A percentile compares a stretch with the other conserved stretches of the same genome.
Evolutionary conservation across 2,329 filamentous ascomycete genomes (phyloP).

Genomic region (Tolypocladium tropicale): DNA sequence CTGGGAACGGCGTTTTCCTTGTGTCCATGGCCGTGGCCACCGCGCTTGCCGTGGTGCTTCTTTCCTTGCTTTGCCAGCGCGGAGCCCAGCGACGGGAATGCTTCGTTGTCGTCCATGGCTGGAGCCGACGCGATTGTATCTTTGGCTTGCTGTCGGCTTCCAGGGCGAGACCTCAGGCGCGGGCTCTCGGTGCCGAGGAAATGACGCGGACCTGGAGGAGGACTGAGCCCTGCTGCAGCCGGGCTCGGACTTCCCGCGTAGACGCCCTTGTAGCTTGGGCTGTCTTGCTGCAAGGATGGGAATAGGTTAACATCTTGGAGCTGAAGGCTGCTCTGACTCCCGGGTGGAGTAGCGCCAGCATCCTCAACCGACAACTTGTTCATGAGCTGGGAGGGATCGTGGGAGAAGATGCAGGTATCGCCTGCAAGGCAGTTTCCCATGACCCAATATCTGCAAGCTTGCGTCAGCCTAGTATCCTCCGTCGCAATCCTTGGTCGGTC

Average conservation of each 20-base stretch:
- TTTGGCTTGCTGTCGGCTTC: slow-evolving; percentile 60
- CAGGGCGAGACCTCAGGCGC: slow-evolving; percentile 70
- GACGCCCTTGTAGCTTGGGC: slow-evolving; percentile 46
- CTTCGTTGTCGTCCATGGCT: slow-evolving; percentile 86
- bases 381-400: slow-evolving; percentile 82
- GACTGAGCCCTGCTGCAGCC: slow-evolving; percentile 42
- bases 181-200: slow-evolving; percentile 52
- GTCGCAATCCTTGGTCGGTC: no score
- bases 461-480: not conserved
- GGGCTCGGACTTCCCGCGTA: slow-evolving; percentile 43
- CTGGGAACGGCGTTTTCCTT: slow-evolving; percentile 61
- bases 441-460: slow-evolving; percentile 68
- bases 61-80: slow-evolving; percentile 67
- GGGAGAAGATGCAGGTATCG: slow-evolving; percentile 90
- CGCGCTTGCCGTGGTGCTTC: slow-evolving; percentile 87
- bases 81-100: slow-evolving; percentile 82
- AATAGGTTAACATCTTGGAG: slow-evolving; percentile 80
- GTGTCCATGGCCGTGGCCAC: slow-evolving; percentile 62
- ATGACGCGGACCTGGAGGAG: slow-evolving; percentile 61
- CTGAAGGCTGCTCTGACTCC: slow-evolving; percentile 58
- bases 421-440: slow-evolving; percentile 92
- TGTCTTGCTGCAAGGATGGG: slow-evolving; percentile 57
- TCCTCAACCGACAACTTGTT: slow-evolving; percentile 70
- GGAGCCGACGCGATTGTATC: slow-evolving; percentile 58
- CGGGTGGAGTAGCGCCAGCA: slow-evolving; percentile 51